A percentile compares a stretch with the other conserved stretches of the same genome.
Conservation (phyloP, 2,329 filamentous ascomycete genomes). For the Cercospora sp. region DNA sequence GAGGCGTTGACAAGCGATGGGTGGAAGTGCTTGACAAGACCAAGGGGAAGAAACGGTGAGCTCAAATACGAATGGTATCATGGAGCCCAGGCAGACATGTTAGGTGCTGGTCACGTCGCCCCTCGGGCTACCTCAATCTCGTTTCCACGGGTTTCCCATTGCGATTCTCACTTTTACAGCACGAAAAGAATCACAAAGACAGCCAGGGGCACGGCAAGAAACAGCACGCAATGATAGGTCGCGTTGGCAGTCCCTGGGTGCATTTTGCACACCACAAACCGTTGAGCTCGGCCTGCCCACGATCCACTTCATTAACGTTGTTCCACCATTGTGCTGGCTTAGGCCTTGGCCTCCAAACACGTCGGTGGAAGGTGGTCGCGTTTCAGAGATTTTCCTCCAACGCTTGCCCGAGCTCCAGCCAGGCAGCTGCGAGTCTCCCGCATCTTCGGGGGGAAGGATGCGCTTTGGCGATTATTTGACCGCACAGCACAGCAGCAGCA, state of each 20-base stretch:
- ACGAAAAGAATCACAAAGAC: neutral
- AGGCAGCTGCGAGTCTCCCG: neutral
- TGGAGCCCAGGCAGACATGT: neutral
- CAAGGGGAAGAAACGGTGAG: constrained; percentile 60
- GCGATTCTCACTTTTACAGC: neutral
- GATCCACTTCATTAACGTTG: neutral
- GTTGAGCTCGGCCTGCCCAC: neutral
- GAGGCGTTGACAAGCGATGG: constrained; percentile 61
- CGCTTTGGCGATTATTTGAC: neutral
- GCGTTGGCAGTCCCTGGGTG: neutral
- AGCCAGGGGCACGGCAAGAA: neutral
- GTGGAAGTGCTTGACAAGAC: constrained; percentile 68
- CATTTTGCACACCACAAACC: neutral
- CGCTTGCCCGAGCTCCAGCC: neutral
- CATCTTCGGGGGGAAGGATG: neutral
- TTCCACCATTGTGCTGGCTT: neutral
- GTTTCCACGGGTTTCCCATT: neutral
- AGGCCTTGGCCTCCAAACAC: neutral
- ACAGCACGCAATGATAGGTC: neutral
- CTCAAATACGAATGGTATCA: neutral
- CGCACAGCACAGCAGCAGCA: neutral
- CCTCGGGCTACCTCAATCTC: neutral
- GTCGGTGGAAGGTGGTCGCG: neutral
- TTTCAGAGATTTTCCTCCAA: neutral
- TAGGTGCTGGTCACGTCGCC: neutral